These are phyloP conservation scores for Cladosporium sp. DNA, from an alignment of 2,329 filamentous ascomycete genomes.

Conservation along the genomic window DNA sequence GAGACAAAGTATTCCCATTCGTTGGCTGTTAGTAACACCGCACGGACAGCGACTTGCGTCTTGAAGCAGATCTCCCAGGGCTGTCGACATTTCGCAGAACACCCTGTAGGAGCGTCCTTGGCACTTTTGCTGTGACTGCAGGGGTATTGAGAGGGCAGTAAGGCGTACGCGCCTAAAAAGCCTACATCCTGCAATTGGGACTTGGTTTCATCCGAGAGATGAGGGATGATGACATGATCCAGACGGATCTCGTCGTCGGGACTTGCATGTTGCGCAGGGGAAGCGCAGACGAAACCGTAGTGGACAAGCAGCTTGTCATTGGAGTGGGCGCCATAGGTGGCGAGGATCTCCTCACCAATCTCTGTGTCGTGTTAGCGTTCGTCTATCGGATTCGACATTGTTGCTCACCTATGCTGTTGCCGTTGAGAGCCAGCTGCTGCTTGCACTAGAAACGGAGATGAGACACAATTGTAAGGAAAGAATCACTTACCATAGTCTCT, in stretches of 20 bases:
- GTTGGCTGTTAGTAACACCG: constrained; percentile 31
- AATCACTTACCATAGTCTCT: constrained; percentile 43
- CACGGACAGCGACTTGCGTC: constrained; percentile 42
- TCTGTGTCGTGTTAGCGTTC: constrained; percentile 18
- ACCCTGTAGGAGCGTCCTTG: not conserved
- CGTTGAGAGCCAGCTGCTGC: not conserved
- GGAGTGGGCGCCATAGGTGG: constrained; percentile 66
- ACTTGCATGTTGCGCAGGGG: constrained; percentile 22
- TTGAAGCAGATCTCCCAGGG: constrained; percentile 38
- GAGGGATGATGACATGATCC: constrained; percentile 39
- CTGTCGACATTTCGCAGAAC: constrained; percentile 2
- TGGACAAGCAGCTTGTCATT: constrained; percentile 71
- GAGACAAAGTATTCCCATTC: constrained; percentile 36
- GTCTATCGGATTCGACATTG: not conserved
- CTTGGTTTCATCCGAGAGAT: constrained; percentile 30
- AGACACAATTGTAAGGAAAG: not conserved
- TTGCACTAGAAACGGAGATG: not conserved
- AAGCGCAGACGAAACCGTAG: constrained; percentile 48
- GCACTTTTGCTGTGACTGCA: not conserved
- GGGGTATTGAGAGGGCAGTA: constrained; percentile 24
- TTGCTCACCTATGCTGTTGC: constrained; percentile 10
- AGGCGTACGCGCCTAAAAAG: constrained; percentile 37
- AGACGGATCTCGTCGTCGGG: constrained; percentile 38
- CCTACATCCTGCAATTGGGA: constrained; percentile 39
- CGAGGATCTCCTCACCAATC: constrained; percentile 61